Base-by-base conservation (phyloP, 2,329 filamentous ascomycete genomes). In the Diaporthe ampelina region DNA sequence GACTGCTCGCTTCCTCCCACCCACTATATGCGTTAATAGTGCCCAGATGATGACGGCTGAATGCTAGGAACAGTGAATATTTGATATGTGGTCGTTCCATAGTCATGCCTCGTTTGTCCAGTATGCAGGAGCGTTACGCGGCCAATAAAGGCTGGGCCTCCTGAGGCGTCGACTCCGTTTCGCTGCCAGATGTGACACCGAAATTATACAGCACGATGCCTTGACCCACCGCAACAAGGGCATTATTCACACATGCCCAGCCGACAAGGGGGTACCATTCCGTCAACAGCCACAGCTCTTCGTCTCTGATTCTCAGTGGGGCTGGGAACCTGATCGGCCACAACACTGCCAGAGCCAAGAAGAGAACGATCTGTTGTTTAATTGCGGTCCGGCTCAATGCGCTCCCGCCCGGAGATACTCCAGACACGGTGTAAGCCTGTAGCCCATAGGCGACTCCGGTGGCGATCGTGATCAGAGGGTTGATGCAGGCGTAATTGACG, bases 171-270 rank as follows among this genome's bases (percentile, higher is more conserved):
- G 1, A 8, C 29, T 61, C 24, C 7, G 15, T 24, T 45, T 4
- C 58, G 37, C 24, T 21, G 37, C 24, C n/a, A 15, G 15, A n/a
- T 43, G 37, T 3, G n/a, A 13, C 58, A 43, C 6, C 13, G 19
- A 19, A n/a, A 11, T 7, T 8, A 61, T 29, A 4, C 15, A 61
- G 37, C n/a, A 61, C 58, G 37, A 61, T 61, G 24, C 37, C 11
- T n/a, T 63, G 58, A 1, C 58, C 58, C 37, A 45, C n/a, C 1
- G 58, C 58, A 63, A 63, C 11, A 9, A 63, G 40, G 37, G 58
- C 58, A 29, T 63, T 63, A 40, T 63, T 63, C 24, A 63, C 58
- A 40, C 58, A 63, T 17, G 58, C 17, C 58, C 58, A 63, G 58
- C 58, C 58, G 37, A 63, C 37, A 45, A 63, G 24, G 1, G 58